These are phyloP conservation scores for Paramecium primaurelia DNA, from an alignment of 73 alveolate genomes.

Conservation along the genomic window DNA sequence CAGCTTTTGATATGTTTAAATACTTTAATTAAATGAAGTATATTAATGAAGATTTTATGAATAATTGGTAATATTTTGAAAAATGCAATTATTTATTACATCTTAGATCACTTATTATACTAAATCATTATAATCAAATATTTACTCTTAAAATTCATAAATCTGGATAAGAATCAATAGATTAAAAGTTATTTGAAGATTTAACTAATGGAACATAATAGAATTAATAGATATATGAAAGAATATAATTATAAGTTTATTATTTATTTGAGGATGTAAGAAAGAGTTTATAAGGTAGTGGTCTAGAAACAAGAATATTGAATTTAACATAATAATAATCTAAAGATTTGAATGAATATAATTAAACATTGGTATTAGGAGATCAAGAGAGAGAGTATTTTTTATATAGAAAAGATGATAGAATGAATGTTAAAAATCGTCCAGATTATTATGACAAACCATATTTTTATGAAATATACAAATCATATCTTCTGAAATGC, in stretches of 20 bases:
- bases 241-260: background rate
- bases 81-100: background rate
- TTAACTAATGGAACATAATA: background rate
- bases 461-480: background rate
- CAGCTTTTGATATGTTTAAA: background rate
- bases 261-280: background rate
- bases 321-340: background rate
- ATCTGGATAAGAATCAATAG: background rate
- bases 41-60: background rate
- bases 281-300: background rate
- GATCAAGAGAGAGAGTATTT: background rate
- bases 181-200: background rate
- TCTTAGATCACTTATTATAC: background rate
- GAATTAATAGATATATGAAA: background rate
- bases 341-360: background rate
- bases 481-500: background rate
- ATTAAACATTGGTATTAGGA: background rate
- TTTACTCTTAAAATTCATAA: background rate
- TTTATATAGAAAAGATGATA: background rate
- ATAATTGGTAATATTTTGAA: constrained; percentile 9
- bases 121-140: background rate
- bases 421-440: background rate
- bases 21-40: background rate
- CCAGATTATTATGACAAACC: background rate
- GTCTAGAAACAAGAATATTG: background rate